A percentile compares a stretch with the other conserved stretches of the same genome.
Conservation (phyloP, 768 basidiomycete genomes). For the Kwoniella sp. region DNA sequence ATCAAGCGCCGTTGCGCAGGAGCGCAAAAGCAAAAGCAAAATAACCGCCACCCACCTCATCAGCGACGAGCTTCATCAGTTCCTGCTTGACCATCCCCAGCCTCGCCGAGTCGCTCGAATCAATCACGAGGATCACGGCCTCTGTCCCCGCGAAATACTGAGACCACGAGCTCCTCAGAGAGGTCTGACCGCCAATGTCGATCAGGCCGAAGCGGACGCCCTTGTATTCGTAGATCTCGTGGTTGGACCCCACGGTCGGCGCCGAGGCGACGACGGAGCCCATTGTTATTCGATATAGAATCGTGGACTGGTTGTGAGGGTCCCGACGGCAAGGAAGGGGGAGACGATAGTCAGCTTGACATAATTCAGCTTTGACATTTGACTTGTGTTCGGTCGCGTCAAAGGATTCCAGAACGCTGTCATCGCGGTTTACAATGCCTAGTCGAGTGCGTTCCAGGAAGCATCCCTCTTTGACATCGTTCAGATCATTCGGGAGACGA, state of each 20-base stretch:
- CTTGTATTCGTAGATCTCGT: conserved; percentile 57
- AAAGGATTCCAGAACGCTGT: background rate
- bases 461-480: too few relatives aligned
- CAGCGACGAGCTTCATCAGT: conserved; percentile 50
- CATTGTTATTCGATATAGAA: conserved; percentile 55
- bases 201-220: conserved; percentile 55
- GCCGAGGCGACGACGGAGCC: conserved; percentile 55
- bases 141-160: conserved; percentile 54
- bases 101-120: conserved; percentile 51
- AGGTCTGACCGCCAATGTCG: conserved; percentile 57
- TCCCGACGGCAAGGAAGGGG: background rate
- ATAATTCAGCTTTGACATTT: too few relatives aligned
- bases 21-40: background rate
- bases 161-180: conserved; percentile 48
- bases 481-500: too few relatives aligned
- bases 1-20: too few relatives aligned
- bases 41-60: conserved; percentile 42
- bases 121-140: conserved; percentile 56
- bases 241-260: conserved; percentile 56
- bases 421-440: too few relatives aligned
- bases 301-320: conserved; percentile 39
- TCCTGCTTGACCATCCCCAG: conserved; percentile 52
- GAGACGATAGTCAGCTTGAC: too few relatives aligned
- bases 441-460: too few relatives aligned
- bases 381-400: background rate